Base-by-base conservation (phyloP, 495 filamentous ascomycete species). In the Xylaria grammica region DNA sequence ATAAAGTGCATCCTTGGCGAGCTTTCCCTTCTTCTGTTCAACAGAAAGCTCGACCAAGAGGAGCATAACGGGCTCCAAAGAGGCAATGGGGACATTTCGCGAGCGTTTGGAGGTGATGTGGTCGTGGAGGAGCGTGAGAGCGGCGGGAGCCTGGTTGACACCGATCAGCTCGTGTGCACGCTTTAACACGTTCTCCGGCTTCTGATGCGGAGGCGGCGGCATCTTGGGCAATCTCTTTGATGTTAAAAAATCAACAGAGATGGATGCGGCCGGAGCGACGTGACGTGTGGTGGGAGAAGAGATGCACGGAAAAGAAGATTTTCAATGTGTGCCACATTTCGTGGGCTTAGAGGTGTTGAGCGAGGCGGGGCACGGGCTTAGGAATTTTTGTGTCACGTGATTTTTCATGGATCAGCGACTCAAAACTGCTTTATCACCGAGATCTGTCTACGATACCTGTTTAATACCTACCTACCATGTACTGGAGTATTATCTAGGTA, bases 181-280 rank as follows among this genome's bases (percentile, higher is more conserved):
- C 88, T 96, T 97, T 80, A 97, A 90, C 75, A 97, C 92, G 90
- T 99, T 99, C 86, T 99, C 95, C 73, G 95, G 96, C 78, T 95
- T 96, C 72, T 92, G 93, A 79, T 97, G 92, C 65, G 94, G 94
- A 71, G 95, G 96, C 82, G 96, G 90, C 93, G 97, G 94, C 78
- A 72, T 92, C 63, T 68, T 74, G 69, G 69, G 69, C 69, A 72
- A 70, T 70, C 72, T 70, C 69, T 68, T 68, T 62, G 69, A 72
- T 72, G 58, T 26, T 44, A 67, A 66, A 62, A 30, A 34, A 49
- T 62, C 63, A 63, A 65, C 61, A 56, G 62, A 67, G 69, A 72
- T 70, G 64, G 69, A 68, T 69, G 69, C 57, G 63, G 67, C 69
- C 69, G 51, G 42, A 38, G 63, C 45, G 62, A 58, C 52, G 55